Evolutionary conservation across 139 green algal species (phyloP), one percentile per base, ranked within the genome.

Genomic region (Haematococcus sp.): DNA sequence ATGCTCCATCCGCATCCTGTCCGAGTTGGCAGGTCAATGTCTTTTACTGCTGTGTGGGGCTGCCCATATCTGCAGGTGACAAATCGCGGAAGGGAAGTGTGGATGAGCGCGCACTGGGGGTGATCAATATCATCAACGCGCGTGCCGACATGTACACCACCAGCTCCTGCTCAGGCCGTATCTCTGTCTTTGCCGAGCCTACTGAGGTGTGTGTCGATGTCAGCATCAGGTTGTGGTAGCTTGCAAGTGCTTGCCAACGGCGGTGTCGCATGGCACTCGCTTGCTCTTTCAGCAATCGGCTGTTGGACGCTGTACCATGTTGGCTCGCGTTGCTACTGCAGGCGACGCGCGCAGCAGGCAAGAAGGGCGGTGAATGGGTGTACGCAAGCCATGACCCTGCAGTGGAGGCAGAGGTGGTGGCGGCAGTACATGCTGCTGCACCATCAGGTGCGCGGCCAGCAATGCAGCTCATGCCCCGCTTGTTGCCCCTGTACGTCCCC

Each of bases 301-400:
- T n/a, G n/a, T n/a, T n/a, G n/a, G n/a, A 49, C 40, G 7, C 40
- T 69, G 13, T 40, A 5, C 5, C 5, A 25, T 64, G 55, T 9
- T 25, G 7, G 55, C 9, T 64, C 13, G 25, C n/a, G 25, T 7
- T 15, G 7, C 9, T 15, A 64, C n/a, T 61, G 25, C 66, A 73
- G 28, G 74, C 35, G 19, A 76, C 68, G 4, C 74, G 79, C 1
- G 68, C 70, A 32, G 52, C n/a, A 15, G 81, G 81, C 20, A 81
- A 82, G 61, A 91, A 91, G 75, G 89, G 89, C 7, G 89, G 87
- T 17, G 74, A 88, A 61, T 94, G 88, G 89, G 79, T 89, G 35
- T 92, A 87, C 68, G 77, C 83, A 4, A 85, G 59, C 25, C 90
- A 94, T 70, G 86, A 89, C 33, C 52, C 33, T 3, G 84, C 81